Evolutionary conservation across 2,329 filamentous ascomycete species (phyloP), one percentile per base, ranked within the genome.

Genomic region (Sporothrix euskadiensis): DNA sequence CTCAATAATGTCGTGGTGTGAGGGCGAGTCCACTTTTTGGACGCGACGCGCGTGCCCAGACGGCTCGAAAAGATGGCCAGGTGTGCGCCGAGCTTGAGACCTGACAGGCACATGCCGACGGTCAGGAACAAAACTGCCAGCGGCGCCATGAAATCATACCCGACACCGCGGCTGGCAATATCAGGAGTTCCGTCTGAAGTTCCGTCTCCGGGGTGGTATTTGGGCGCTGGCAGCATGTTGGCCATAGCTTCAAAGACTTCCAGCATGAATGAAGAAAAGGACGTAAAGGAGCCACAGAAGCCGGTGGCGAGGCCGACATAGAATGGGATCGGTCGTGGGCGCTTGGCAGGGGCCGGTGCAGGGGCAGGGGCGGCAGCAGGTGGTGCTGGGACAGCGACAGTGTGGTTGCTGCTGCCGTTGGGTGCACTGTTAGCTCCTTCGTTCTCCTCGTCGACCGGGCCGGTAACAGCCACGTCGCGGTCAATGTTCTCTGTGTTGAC

Each of bases 91-190:
- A 91, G 78, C 69, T 90, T 86, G 4, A 97, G 84, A 0, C 88
- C 93, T 0, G 88, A 85, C 4, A 96, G 82, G 10, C 90, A 94
- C 22, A 97, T 84, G 0, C 88, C 86, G 14, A 95, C 80, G 0
- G 93, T 97, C 8, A 88, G 84, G 69, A 97, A 83, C n/a, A 93
- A 83, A 54, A 97, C 89, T 19, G 91, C 92, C 1, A 94, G 78
- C 49, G 96, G 82, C 0, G 95, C 93, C 86, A 95, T 89, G 83
- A 98, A 91, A 3, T 91, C 94, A 81, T 95, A 92, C 0, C 94
- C 94, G 9, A 88, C 89, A 77, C 91, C 90, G 3, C 94, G 87
- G 1, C 81, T 22, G 14, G 47, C 65, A 0, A 77, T 78, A 26
- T 83, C 81, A 1, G 81, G 79, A 0, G 88, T 82, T 76, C 91